Evolutionary conservation across 495 filamentous ascomycete species (phyloP).

Genomic region (Aspergillus sparsus): DNA sequence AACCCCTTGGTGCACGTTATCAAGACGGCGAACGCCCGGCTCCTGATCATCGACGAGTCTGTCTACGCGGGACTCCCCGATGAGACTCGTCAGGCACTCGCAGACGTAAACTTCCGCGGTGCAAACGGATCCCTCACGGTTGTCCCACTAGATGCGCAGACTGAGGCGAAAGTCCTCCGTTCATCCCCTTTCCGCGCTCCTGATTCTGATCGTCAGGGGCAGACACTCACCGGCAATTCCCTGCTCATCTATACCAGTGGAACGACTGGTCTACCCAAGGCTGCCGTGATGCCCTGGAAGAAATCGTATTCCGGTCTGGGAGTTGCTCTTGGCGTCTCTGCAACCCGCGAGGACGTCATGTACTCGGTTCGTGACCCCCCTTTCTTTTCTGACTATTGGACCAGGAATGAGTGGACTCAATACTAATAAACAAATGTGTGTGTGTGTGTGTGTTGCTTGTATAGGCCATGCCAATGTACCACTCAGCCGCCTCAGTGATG

Average conservation of each 20-base stretch:
- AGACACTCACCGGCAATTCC: neutral
- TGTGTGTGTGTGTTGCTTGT: too few species aligned
- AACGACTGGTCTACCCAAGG: conserved; percentile 10
- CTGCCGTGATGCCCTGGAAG: conserved; percentile 2
- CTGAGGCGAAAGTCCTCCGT: neutral
- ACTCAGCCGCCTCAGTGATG: neutral
- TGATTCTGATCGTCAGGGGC: neutral
- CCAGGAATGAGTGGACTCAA: neutral
- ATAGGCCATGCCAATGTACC: conserved; percentile 4
- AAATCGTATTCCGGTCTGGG: neutral
- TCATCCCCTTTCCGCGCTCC: neutral
- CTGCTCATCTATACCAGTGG: conserved; percentile 10
- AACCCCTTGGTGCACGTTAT: conserved; percentile 2
- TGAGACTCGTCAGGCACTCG: neutral
- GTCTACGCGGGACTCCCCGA: neutral
- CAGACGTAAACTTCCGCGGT: neutral
- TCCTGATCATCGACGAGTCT: neutral
- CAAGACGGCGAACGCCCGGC: neutral
- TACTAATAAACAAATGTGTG: too few species aligned
- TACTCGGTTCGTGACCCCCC: neutral
- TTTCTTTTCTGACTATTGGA: too few species aligned
- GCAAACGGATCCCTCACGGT: neutral
- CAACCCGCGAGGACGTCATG: neutral
- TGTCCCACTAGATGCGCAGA: neutral
- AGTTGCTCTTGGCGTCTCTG: neutral